Conservation (phyloP, 1,139 yeast species). For the Debaryomyces coudertii region DNA sequence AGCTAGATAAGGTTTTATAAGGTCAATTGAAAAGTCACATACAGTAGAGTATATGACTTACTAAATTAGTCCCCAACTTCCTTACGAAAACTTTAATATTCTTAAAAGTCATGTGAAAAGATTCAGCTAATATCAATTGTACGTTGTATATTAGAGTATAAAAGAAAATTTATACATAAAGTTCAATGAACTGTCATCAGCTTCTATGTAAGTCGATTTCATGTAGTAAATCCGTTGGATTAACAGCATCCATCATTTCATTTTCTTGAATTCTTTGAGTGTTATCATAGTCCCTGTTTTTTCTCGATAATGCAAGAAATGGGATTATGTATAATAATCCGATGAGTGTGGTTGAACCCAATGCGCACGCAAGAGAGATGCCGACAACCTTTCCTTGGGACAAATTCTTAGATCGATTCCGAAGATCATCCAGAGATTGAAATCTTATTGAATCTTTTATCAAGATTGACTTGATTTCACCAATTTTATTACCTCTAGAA, state of each 20-base stretch:
- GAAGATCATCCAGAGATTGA: slow-evolving; percentile 42
- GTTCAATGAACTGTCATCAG: slow-evolving; percentile 13
- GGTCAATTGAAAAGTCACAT: too few relatives aligned
- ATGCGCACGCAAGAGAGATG: slow-evolving; percentile 82
- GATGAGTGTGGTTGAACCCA: slow-evolving; percentile 74
- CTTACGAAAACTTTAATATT: too few relatives aligned
- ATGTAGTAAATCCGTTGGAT: slow-evolving; percentile 63
- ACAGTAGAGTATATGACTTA: too few relatives aligned
- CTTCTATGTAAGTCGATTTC: slow-evolving; percentile 57
- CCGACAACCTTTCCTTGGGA: slow-evolving; percentile 80
- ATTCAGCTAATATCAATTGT: too few relatives aligned
- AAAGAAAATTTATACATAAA: neutral
- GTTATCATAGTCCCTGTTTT: slow-evolving; percentile 37
- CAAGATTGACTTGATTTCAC: slow-evolving; percentile 37
- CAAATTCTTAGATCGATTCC: slow-evolving; percentile 23
- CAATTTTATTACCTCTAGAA: slow-evolving; percentile 28
- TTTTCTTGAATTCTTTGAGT: slow-evolving; percentile 62
- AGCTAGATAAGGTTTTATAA: too few relatives aligned
- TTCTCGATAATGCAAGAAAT: slow-evolving; percentile 50
- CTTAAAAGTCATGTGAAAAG: too few relatives aligned
- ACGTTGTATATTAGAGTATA: neutral
- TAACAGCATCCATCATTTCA: slow-evolving; percentile 68
- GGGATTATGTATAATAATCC: slow-evolving; percentile 65
- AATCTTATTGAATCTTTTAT: slow-evolving; percentile 41
- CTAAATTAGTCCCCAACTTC: too few relatives aligned